phyloP scores from a whole-genome alignment of 2,329 filamentous ascomycete species.

The Lasiodiplodia gonubiensis region DNA sequence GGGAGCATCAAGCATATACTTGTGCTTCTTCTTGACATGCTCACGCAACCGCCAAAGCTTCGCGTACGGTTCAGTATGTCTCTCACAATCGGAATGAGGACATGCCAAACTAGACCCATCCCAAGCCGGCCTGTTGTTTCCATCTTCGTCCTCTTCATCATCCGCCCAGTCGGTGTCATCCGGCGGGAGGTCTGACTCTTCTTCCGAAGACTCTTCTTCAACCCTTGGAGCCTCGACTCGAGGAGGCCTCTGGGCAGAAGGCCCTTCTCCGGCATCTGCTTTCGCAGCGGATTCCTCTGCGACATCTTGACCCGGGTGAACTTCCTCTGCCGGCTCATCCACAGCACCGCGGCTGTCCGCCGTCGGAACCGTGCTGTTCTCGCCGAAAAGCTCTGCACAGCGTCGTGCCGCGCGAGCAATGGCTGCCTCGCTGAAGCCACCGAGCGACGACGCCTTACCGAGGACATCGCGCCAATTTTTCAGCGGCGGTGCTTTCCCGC shows the following conservation, averaged over 20 bases:
- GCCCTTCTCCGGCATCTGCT: not conserved
- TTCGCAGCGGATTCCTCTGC: not conserved
- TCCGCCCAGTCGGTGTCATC: conserved; percentile 14
- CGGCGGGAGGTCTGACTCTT: conserved; percentile 40
- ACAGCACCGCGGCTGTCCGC: conserved; percentile 52
- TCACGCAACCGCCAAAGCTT: conserved; percentile 43
- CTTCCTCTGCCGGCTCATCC: conserved; percentile 33
- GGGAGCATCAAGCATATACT: conserved; percentile 44
- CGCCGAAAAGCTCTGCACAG: conserved; percentile 76
- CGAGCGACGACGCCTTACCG: conserved; percentile 75
- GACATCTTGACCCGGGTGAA: not conserved
- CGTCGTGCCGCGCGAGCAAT: conserved; percentile 73
- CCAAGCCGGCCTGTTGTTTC: conserved; percentile 38
- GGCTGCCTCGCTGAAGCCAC: conserved; percentile 64
- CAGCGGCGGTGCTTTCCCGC: conserved; percentile 37
- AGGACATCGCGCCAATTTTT: conserved; percentile 88
- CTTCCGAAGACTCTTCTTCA: not conserved
- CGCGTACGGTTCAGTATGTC: conserved; percentile 37
- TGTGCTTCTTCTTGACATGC: conserved; percentile 56
- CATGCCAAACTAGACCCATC: conserved; percentile 39
- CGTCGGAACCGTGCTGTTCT: conserved; percentile 70
- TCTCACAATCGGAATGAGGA: conserved; percentile 41
- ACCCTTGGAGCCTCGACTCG: not conserved
- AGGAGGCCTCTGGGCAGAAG: not conserved
- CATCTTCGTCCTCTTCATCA: not conserved